Base-by-base conservation (phyloP, 768 basidiomycete species). In the Russula sp. region DNA sequence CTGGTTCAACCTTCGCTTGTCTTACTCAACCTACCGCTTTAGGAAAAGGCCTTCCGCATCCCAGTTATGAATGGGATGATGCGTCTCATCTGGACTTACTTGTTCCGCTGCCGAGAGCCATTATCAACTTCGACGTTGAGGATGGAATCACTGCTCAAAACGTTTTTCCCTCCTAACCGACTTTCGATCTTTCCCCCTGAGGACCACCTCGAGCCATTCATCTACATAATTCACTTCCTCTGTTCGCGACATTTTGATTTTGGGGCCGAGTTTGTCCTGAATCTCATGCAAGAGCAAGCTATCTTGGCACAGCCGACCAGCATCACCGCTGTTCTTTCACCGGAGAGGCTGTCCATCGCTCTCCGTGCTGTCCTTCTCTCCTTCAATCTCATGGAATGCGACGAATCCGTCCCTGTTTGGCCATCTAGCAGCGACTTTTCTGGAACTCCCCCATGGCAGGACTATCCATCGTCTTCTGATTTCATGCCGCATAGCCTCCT, bases 61-160 rank as follows among this genome's bases (percentile, higher is more conserved):
- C 79, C 83, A 2, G 81, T 91, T 22, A 77, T 95, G 75, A 95
- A 94, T 66, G 90, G 90, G 13, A 82, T 90, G 59, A 71, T 93
- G 64, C 85, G 95, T 9, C 73, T 97, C 45, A 75, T 94, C 38
- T 98, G 94, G 95, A 91, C 93, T 2, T 98, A 97, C 72, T 78
- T 97, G n/a, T 95, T 92, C 70, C 87, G 95, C 16, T 95, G 93
- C 69, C 85, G 88, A 65, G 95, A 98, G 72, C 81, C 88, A 6
- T 76, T 83, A 2, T 89, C 93, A 0, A 87, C 89, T 3, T 85
- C 84, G n/a, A 83, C 85, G n/a, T 75, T 83, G 34, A 92, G 87
- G 69, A 73, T 98, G 43, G 93, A 97, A 64, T 75, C 73, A 0
- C 69, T 95, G 42, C 69, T 90, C 53, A 90, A 85, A 67, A 77